These are phyloP conservation scores for Candida nonsorbophila DNA, from an alignment of 805 yeast genomes.

Conservation along the genomic window DNA sequence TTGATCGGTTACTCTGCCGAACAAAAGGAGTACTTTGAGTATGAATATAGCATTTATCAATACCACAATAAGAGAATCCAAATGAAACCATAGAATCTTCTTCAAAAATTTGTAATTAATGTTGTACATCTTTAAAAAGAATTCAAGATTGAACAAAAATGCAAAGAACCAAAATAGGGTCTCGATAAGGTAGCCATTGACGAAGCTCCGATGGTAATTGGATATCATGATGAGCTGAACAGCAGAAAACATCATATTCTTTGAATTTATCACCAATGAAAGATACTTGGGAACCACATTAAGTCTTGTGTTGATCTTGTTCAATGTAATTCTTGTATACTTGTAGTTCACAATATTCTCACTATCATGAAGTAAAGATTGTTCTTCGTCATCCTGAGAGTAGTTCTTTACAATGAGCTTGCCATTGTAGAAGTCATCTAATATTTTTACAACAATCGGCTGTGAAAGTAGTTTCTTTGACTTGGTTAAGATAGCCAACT, in stretches of 20 bases:
- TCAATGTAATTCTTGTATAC: conserved; percentile 25
- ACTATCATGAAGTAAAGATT: conserved; percentile 9
- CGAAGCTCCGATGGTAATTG: conserved; percentile 15
- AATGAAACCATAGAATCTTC: conserved; percentile 49
- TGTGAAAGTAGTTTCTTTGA: conserved; percentile 49
- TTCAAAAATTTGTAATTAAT: conserved; percentile 43
- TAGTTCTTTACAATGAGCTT: conserved; percentile 29
- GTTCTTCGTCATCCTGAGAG: conserved; percentile 11
- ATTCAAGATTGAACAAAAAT: conserved; percentile 44
- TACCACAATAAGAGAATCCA: conserved; percentile 38
- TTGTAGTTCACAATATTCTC: conserved; percentile 23
- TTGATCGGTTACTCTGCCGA: conserved; percentile 9
- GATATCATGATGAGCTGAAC: conserved; percentile 18
- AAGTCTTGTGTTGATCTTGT: conserved; percentile 23
- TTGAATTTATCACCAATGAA: conserved; percentile 32
- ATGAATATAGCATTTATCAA: conserved; percentile 31
- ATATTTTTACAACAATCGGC: conserved; percentile 42
- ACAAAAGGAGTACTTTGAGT: conserved; percentile 13
- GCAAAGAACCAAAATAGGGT: conserved; percentile 39
- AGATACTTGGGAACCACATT: conserved; percentile 37
- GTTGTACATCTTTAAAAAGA: conserved; percentile 34
- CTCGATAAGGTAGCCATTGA: conserved; percentile 18
- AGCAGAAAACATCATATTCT: conserved; percentile 17
- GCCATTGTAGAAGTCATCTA: conserved; percentile 49
- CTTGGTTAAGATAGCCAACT: conserved; percentile 47